Base-by-base conservation (phyloP, 441 rosid genomes). In the California macrophylla region DNA sequence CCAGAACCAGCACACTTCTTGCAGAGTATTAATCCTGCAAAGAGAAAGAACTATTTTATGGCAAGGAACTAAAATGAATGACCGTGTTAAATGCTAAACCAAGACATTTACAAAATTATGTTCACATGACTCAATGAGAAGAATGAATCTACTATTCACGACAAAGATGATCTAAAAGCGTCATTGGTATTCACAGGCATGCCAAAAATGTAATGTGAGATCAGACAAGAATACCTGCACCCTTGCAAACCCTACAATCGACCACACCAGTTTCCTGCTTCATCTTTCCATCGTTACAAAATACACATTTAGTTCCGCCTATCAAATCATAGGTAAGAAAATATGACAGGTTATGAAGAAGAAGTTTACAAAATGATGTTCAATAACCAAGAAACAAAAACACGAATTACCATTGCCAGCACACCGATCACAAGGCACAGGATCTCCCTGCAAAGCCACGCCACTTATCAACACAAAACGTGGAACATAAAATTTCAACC, bases 261-360 rank as follows among this genome's bases (percentile, higher is more conserved):
- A 88, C 86, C 75, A 79, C 61, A 10, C 98, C 88, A 0, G 85
- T 79, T 75, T 87, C 96, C 58, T 82, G 81, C 79, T 87, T 92
- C 98, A 92, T 92, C 84, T 88, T 90, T 23, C 95, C 96, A 67
- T 82, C 76, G 32, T 73, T 68, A 34, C 96, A 92, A 62, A 90
- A 90, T 0, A 92, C 93, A 75, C 98, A 92, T 79, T 88, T 92
- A 5, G 98, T 92, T 30, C 98, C 98, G 7, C 94, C 96, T 92
- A 73, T 13, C 69, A 45, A 56, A 64, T 36, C 69, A 66, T 38
- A 69, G 23, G 21, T 16, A 10, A 7, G 29, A 13, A 8, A 29
- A 4, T 21, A 7, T 50, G 66, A n/a, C n/a, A n/a, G 70, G 13
- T 50, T 10, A 25, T 0, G n/a, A 20, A 23, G 67, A 3, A 69